Evolutionary conservation across 2,329 filamentous ascomycete genomes (phyloP).

Genomic region (Botrytis cinerea): DNA sequence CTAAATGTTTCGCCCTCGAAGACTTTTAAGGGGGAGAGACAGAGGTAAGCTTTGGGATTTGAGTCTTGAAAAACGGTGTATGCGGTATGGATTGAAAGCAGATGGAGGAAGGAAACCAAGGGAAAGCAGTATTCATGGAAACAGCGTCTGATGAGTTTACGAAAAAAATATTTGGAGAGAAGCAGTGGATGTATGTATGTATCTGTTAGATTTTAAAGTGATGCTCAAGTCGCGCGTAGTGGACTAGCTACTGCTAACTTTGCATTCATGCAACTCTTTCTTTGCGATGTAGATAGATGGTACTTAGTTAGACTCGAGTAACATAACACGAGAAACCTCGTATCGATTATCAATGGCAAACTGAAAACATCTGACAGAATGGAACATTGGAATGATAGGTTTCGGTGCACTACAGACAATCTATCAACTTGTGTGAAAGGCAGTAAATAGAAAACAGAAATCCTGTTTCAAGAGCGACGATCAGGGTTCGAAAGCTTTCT

Average conservation of each 20-base stretch:
- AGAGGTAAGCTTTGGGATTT: background rate
- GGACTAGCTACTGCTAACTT: background rate
- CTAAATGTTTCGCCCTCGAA: background rate
- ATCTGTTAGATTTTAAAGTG: no score
- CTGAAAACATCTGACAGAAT: background rate
- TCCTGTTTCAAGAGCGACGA: background rate
- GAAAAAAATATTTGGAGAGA: background rate
- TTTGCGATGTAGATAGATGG: background rate
- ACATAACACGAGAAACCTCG: background rate
- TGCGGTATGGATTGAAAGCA: background rate
- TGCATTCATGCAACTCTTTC: background rate
- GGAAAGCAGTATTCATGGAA: background rate
- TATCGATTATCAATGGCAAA: background rate
- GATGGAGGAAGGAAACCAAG: background rate
- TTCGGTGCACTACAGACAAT: background rate
- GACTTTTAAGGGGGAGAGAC: background rate
- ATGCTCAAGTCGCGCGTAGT: background rate
- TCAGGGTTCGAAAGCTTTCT: conserved; percentile 1
- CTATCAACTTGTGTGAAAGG: background rate
- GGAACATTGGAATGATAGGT: background rate
- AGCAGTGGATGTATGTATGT: no score
- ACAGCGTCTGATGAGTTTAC: background rate
- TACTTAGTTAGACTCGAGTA: background rate
- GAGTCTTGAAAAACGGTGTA: background rate
- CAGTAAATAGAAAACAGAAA: background rate